Conservation (phyloP, 371 early-diverging fungal genomes). For the Mucor ambiguus region DNA sequence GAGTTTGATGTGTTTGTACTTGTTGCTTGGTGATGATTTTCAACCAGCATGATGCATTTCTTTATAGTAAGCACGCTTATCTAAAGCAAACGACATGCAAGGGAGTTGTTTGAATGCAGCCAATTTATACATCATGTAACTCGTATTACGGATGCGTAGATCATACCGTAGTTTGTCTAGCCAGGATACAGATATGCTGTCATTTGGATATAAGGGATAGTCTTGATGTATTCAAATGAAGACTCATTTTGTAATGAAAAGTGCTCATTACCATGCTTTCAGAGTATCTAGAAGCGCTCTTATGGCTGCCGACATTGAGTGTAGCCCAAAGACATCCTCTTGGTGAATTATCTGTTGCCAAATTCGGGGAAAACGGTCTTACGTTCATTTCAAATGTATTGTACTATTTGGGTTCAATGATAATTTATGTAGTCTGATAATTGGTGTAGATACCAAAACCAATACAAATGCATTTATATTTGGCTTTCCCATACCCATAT, state of each 20-base stretch:
- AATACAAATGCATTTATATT: not conserved
- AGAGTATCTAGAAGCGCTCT: not conserved
- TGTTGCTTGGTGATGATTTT: not conserved
- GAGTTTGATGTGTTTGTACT: not conserved
- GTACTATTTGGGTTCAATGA: not conserved
- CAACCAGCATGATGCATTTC: not conserved
- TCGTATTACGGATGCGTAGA: not conserved
- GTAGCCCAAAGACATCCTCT: not conserved
- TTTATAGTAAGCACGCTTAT: not conserved
- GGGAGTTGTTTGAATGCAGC: not conserved
- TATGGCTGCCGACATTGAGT: not conserved
- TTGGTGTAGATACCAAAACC: not conserved
- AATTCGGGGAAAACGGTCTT: not conserved
- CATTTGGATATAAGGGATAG: too few relatives aligned
- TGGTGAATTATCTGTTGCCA: not conserved
- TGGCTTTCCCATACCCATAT: not conserved
- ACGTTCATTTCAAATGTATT: not conserved
- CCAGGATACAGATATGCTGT: not conserved
- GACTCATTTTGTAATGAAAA: not conserved
- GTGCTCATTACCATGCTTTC: not conserved
- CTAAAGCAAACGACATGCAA: not conserved
- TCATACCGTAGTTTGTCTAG: not conserved
- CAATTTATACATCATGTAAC: not conserved
- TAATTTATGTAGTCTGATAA: not conserved
- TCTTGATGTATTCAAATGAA: too few relatives aligned